These are phyloP conservation scores for Eragrostis curvula DNA, from an alignment of 176 grass and related monocot species.

Conservation along the genomic window DNA sequence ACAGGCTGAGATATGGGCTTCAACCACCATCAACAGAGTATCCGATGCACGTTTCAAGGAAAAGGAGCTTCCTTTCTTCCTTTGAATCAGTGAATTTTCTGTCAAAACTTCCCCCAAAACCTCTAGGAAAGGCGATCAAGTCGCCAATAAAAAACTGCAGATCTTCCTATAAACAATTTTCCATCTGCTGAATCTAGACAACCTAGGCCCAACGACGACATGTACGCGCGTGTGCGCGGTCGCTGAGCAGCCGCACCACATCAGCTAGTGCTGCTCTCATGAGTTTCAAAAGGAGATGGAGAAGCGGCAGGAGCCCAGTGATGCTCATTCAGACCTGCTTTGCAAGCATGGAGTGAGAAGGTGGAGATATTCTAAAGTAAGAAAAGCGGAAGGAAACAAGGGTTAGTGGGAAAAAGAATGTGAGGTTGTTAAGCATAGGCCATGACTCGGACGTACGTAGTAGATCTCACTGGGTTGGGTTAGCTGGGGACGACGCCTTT, in stretches of 20 bases:
- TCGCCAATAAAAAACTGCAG: background rate
- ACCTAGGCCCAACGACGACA: background rate
- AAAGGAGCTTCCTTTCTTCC: no score
- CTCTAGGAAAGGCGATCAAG: background rate
- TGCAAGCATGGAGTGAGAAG: conserved; percentile 4
- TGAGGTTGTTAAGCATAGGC: conserved; percentile 5
- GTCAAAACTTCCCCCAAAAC: background rate
- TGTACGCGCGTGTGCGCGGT: background rate
- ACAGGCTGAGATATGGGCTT: background rate
- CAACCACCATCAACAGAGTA: conserved; percentile 5
- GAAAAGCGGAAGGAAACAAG: conserved; percentile 16
- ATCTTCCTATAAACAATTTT: background rate
- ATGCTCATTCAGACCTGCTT: conserved; percentile 9
- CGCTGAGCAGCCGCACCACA: conserved; percentile 1
- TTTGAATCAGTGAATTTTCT: background rate
- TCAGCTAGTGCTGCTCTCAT: conserved; percentile 38
- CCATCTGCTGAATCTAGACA: background rate
- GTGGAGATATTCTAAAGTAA: conserved; percentile 44
- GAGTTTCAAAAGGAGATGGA: conserved; percentile 7
- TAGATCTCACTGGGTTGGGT: conserved; percentile 11
- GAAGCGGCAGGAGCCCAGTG: background rate
- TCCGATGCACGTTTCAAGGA: background rate
- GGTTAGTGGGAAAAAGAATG: conserved; percentile 50
- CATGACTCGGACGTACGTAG: background rate
- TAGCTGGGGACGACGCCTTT: conserved; percentile 22